Conservation (phyloP, 2,329 filamentous ascomycete genomes). For the Westerdykella sp. region DNA sequence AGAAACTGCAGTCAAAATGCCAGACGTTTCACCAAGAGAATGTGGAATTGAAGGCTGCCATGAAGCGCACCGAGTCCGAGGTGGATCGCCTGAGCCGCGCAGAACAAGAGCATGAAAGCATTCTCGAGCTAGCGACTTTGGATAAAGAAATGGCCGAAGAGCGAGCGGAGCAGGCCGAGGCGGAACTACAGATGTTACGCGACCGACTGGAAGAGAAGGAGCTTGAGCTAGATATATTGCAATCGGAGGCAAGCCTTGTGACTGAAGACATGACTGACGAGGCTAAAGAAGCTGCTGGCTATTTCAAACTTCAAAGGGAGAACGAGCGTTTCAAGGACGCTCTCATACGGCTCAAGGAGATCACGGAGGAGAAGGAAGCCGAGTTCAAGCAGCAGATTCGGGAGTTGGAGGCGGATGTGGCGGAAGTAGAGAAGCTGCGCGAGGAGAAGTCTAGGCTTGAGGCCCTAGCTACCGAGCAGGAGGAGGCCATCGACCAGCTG, state of each 20-base stretch:
- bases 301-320: constrained; percentile 84
- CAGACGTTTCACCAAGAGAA: constrained; percentile 79
- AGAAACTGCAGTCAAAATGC: constrained; percentile 84
- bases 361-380: constrained; percentile 77
- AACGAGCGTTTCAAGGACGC: constrained; percentile 86
- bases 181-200: constrained; percentile 72
- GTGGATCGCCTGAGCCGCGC: constrained; percentile 64
- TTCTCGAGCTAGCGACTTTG: constrained; percentile 78
- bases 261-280: constrained; percentile 80
- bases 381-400: constrained; percentile 56
- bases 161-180: constrained; percentile 72
- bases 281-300: constrained; percentile 78
- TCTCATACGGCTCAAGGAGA: constrained; percentile 73
- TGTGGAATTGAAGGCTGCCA: constrained; percentile 64
- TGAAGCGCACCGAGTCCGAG: constrained; percentile 68
- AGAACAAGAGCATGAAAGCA: constrained; percentile 77
- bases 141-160: constrained; percentile 97
- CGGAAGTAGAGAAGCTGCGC: constrained; percentile 33
- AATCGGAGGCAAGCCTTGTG: constrained; percentile 80
- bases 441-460: constrained; percentile 64
- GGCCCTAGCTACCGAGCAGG: constrained; percentile 65
- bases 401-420: constrained; percentile 32
- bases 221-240: constrained; percentile 78
- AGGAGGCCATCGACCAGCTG: constrained; percentile 75
- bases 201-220: constrained; percentile 75